A percentile compares a stretch with the other conserved stretches of the same genome.
Evolutionary conservation across 306 rosid species (phyloP).

Genomic region (Medicago arabica): DNA sequence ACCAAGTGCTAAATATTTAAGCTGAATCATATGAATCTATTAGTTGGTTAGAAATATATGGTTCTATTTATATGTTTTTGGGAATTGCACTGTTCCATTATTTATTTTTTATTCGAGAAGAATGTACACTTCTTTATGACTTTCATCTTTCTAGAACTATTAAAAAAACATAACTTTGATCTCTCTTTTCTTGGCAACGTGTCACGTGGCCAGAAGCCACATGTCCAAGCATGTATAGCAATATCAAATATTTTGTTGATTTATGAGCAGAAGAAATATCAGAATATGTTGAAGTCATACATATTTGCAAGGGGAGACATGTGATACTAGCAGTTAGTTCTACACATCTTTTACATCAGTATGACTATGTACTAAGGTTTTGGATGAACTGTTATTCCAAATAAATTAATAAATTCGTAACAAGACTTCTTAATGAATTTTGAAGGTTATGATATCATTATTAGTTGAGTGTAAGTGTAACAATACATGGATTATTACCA

Average conservation of each 20-base stretch:
- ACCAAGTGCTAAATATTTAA: neutral
- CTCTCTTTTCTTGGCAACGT: constrained; percentile 26
- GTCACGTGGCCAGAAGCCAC: neutral
- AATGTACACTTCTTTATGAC: neutral
- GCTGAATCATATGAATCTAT: neutral
- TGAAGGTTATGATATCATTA: constrained; percentile 33
- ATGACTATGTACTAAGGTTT: constrained; percentile 7
- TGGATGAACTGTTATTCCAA: constrained; percentile 21
- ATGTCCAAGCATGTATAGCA: constrained; percentile 10
- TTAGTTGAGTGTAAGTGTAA: constrained; percentile 13
- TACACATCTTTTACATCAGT: constrained; percentile 11
- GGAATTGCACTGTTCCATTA: neutral
- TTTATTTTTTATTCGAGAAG: neutral
- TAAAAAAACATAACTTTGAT: constrained; percentile 12
- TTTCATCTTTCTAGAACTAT: neutral
- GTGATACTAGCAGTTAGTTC: constrained; percentile 8
- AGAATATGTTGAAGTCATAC: constrained; percentile 8
- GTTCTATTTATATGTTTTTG: neutral
- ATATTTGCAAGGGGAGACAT: constrained; percentile 9
- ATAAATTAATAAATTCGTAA: constrained; percentile 5
- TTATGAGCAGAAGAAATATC: neutral
- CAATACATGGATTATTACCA: constrained; percentile 19
- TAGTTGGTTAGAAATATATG: neutral
- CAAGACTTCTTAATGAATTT: constrained; percentile 16
- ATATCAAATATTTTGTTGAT: constrained; percentile 13